These are phyloP conservation scores for Rhamnella rubrinervis DNA, from an alignment of 331 rosid species.

Conservation along the genomic window DNA sequence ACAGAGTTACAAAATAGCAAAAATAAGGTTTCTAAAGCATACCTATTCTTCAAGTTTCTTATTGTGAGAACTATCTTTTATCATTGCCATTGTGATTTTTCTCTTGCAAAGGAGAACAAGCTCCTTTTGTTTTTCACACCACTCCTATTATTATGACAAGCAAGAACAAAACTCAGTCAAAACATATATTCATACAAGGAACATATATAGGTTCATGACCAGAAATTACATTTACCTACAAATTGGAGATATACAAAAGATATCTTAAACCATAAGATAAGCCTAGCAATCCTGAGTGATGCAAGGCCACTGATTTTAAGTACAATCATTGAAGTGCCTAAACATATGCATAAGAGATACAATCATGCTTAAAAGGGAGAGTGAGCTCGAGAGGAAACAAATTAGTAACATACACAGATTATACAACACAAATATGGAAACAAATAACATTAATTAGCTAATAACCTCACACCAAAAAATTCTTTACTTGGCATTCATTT, in stretches of 20 bases:
- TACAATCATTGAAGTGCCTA: too few species aligned
- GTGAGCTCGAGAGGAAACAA: too few species aligned
- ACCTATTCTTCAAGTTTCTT: constrained; percentile 86
- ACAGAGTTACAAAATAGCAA: not conserved
- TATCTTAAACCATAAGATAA: too few species aligned
- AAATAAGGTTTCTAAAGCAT: not conserved
- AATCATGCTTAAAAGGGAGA: too few species aligned
- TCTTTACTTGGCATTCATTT: not conserved
- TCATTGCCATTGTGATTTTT: constrained; percentile 54
- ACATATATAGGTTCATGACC: not conserved
- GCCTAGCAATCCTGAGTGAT: too few species aligned
- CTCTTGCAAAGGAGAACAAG: constrained; percentile 51
- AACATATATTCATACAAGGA: not conserved
- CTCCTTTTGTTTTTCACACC: constrained; percentile 94
- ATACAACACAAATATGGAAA: not conserved
- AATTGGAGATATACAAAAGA: not conserved
- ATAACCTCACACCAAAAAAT: not conserved
- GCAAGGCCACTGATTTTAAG: too few species aligned
- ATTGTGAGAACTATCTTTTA: constrained; percentile 67
- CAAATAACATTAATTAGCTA: not conserved
- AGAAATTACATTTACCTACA: not conserved
- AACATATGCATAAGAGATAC: too few species aligned
- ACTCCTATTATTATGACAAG: constrained; percentile 53
- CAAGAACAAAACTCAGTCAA: constrained; percentile 2
- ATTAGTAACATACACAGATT: too few species aligned